Percentiles rank a stretch among this genome's conserved stretches.
phyloP scores from a whole-genome alignment of 441 rosid genomes.

The Croton setiger region DNA sequence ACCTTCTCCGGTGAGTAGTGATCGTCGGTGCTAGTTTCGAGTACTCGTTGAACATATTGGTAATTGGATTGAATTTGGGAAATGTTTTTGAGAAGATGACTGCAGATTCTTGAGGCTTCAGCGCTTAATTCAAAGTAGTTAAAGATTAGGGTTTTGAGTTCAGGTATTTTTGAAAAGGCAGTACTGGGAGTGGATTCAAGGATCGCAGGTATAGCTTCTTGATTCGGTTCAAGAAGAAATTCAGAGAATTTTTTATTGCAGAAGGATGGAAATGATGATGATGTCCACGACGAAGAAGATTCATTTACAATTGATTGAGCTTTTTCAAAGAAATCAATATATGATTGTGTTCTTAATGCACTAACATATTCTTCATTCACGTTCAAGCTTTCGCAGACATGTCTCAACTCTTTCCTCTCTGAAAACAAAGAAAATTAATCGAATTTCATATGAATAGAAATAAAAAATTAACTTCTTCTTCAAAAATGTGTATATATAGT shows the following conservation, averaged over 20 bases:
- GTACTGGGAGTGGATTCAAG: constrained; percentile 29
- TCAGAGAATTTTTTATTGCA: constrained; percentile 24
- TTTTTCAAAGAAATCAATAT: constrained; percentile 33
- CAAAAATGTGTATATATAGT: no score
- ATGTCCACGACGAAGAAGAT: neutral
- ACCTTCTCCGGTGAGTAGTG: constrained; percentile 7
- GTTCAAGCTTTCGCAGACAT: constrained; percentile 29
- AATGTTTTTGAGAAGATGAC: constrained; percentile 30
- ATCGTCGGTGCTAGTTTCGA: constrained; percentile 18
- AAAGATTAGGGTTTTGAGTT: constrained; percentile 30
- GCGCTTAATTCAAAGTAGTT: constrained; percentile 41
- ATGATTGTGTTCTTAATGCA: constrained; percentile 45
- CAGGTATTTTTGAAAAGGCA: constrained; percentile 26
- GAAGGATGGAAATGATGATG: constrained; percentile 23
- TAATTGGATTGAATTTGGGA: constrained; percentile 23
- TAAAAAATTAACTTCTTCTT: no score
- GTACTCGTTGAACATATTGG: constrained; percentile 22
- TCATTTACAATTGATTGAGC: constrained; percentile 31
- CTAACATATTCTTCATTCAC: constrained; percentile 37
- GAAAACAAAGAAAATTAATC: constrained; percentile 6
- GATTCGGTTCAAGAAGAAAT: constrained; percentile 39
- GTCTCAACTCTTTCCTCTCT: constrained; percentile 25
- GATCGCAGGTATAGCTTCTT: constrained; percentile 31
- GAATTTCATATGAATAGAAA: neutral
- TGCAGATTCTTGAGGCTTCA: constrained; percentile 38